Conservation (phyloP, 805 yeast genomes). For the Metschnikowia anglica region DNA sequence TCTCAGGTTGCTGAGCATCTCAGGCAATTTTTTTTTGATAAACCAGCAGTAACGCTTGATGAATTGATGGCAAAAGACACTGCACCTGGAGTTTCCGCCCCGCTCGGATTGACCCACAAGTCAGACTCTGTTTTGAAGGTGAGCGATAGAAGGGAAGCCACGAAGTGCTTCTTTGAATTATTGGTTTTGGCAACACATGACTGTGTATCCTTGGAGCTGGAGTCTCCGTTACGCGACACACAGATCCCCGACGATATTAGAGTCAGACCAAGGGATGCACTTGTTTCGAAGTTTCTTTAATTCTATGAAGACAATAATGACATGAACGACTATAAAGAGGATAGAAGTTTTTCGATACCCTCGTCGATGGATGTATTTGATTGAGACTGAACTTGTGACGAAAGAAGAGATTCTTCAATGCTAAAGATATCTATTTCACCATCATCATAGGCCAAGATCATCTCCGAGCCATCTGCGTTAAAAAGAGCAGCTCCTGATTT, state of each 20-base stretch:
- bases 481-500: slow-evolving; percentile 13
- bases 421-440: slow-evolving; percentile 16
- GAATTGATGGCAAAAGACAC: slow-evolving; percentile 42
- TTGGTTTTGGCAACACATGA: slow-evolving; percentile 78
- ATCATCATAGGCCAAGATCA: slow-evolving; percentile 16
- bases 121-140: slow-evolving; percentile 18
- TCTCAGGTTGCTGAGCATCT: slow-evolving; percentile 51
- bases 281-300: slow-evolving; percentile 26
- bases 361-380: slow-evolving; percentile 6
- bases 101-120: slow-evolving; percentile 24
- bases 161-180: slow-evolving; percentile 76
- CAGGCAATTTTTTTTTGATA: slow-evolving; percentile 31
- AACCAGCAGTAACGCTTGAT: slow-evolving; percentile 29
- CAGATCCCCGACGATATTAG: slow-evolving; percentile 56
- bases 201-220: slow-evolving; percentile 63
- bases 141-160: slow-evolving; percentile 57
- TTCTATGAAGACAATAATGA: background rate
- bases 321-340: slow-evolving; percentile 6
- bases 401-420: slow-evolving; percentile 17
- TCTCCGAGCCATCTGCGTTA: slow-evolving; percentile 13
- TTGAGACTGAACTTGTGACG: slow-evolving; percentile 8
- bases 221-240: slow-evolving; percentile 26
- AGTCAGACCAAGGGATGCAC: slow-evolving; percentile 47
- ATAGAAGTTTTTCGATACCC: slow-evolving; percentile 8
- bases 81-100: slow-evolving; percentile 15